Conservation (phyloP, 2,329 filamentous ascomycete genomes). For the Colletotrichum tofieldiae region DNA sequence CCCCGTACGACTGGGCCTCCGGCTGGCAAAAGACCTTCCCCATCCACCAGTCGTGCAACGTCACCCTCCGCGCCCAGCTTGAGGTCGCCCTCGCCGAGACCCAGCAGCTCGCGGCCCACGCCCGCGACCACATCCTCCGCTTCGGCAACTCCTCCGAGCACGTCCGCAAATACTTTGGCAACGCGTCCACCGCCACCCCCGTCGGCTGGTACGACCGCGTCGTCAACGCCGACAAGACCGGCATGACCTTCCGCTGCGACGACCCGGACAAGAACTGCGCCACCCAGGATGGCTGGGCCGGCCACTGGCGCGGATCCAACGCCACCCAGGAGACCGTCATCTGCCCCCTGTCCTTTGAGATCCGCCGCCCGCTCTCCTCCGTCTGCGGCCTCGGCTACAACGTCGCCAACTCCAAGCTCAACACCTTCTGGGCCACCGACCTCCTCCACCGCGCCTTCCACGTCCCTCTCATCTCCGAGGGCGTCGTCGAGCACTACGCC, state of each 20-base stretch:
- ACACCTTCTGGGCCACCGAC: constrained; percentile 77
- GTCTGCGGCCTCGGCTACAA: constrained; percentile 77
- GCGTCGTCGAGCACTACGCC: constrained; percentile 73
- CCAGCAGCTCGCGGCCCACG: constrained; percentile 71
- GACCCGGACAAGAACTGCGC: constrained; percentile 77
- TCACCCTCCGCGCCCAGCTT: constrained; percentile 72
- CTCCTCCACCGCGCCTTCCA: constrained; percentile 78
- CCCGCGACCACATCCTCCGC: constrained; percentile 73
- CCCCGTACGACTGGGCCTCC: constrained; percentile 52
- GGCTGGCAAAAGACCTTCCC: constrained; percentile 55
- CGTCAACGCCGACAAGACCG: constrained; percentile 69
- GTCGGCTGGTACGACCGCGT: constrained; percentile 76
- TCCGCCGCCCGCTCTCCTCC: constrained; percentile 69
- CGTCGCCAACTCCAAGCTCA: constrained; percentile 69
- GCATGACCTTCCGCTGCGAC: constrained; percentile 77
- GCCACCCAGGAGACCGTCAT: constrained; percentile 79
- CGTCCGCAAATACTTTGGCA: constrained; percentile 78
- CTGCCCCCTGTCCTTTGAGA: constrained; percentile 73
- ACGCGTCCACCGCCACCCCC: constrained; percentile 69
- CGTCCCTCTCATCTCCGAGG: constrained; percentile 73
- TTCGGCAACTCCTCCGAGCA: constrained; percentile 72
- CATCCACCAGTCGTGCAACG: constrained; percentile 78
- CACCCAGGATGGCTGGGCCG: constrained; percentile 70
- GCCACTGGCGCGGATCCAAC: constrained; percentile 78
- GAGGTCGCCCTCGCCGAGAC: constrained; percentile 71